Conservation (phyloP, 1,139 yeast genomes). For the Pichia sp. region DNA sequence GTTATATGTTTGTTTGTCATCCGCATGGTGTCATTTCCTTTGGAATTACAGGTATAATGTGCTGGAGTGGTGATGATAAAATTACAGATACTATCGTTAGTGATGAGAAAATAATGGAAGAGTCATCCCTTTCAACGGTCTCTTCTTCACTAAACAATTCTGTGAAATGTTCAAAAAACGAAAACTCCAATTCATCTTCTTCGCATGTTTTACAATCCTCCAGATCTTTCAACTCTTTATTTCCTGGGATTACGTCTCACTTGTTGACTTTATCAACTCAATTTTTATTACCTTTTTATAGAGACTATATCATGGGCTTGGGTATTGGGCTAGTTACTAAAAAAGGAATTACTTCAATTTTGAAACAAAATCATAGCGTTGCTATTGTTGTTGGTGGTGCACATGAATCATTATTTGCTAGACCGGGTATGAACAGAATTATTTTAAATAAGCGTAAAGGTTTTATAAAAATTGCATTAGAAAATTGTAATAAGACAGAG, state of each 20-base stretch:
- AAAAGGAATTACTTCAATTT: conserved; percentile 58
- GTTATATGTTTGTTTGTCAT: conserved; percentile 87
- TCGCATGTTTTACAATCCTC: conserved; percentile 6
- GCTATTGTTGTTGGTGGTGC: conserved; percentile 96
- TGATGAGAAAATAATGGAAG: background rate
- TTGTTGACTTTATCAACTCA: conserved; percentile 79
- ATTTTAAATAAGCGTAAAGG: conserved; percentile 80
- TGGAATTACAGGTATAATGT: conserved; percentile 67
- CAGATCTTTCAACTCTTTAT: conserved; percentile 30
- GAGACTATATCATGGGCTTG: conserved; percentile 75
- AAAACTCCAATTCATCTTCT: background rate
- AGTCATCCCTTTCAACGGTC: background rate
- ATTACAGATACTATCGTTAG: conserved; percentile 1
- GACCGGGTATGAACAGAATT: conserved; percentile 53
- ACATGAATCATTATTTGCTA: conserved; percentile 73
- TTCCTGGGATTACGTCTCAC: conserved; percentile 78
- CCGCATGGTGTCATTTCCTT: conserved; percentile 95
- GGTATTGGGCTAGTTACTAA: conserved; percentile 86
- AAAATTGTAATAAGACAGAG: conserved; percentile 28
- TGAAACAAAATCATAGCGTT: conserved; percentile 67
- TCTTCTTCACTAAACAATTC: background rate
- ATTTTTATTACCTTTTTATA: conserved; percentile 74
- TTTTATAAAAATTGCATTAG: conserved; percentile 78
- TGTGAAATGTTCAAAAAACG: background rate
- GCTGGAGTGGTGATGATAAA: conserved; percentile 12